Conservation (phyloP, 2,329 filamentous ascomycete genomes). For the Trichoderma sp. region DNA sequence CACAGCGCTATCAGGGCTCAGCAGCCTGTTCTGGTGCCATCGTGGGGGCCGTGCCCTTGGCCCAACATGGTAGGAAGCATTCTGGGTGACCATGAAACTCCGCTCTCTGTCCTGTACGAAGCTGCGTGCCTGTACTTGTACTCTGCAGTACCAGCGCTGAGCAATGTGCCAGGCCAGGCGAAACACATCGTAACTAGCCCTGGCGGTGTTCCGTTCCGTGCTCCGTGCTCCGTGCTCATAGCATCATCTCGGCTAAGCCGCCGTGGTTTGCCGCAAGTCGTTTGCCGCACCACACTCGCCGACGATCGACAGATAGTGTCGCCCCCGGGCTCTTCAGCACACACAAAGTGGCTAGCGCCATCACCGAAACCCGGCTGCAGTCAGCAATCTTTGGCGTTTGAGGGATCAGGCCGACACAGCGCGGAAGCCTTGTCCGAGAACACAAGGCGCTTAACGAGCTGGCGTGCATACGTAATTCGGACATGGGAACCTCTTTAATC, state of each 20-base stretch:
- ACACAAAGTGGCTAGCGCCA: not conserved
- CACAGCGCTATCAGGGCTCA: not conserved
- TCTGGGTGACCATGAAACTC: constrained; percentile 1
- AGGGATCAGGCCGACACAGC: not conserved
- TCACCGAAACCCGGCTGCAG: constrained; percentile 5
- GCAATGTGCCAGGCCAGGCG: constrained; percentile 8
- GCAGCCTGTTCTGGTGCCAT: not conserved
- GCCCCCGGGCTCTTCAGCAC: constrained; percentile 13
- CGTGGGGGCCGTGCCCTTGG: constrained; percentile 15
- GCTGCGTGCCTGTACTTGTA: not conserved
- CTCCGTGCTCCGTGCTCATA: not conserved
- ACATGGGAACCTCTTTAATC: constrained; percentile 14
- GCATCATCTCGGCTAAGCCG: constrained; percentile 17
- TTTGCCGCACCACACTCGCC: constrained; percentile 21
- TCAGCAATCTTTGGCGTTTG: constrained; percentile 19
- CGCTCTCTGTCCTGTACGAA: not conserved
- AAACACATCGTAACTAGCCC: not conserved
- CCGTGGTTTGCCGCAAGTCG: constrained; percentile 11
- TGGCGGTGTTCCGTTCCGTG: not conserved
- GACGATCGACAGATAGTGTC: constrained; percentile 23
- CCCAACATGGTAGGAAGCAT: constrained; percentile 4
- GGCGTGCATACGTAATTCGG: constrained; percentile 19
- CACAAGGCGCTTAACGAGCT: constrained; percentile 1
- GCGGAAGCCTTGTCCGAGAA: constrained; percentile 12
- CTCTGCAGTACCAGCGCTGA: not conserved